phyloP scores from a whole-genome alignment of 768 basidiomycete genomes.

The Tricholoma matsutake region DNA sequence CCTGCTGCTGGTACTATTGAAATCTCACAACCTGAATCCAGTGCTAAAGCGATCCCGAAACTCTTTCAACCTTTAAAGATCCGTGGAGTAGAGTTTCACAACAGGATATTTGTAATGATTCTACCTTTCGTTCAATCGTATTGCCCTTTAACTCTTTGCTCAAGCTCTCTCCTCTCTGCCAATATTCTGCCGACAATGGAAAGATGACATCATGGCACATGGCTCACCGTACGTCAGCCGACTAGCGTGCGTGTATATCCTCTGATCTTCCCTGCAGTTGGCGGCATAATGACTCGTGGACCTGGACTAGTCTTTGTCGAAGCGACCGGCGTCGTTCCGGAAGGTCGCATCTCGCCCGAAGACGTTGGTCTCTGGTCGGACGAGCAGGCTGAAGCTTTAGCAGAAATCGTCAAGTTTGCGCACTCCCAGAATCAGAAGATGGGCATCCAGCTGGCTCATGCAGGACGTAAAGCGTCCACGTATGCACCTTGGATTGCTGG shows the following conservation, averaged over 20 bases:
- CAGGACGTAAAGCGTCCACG: slow-evolving; percentile 71
- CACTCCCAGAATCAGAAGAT: slow-evolving; percentile 68
- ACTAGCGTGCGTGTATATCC: slow-evolving; percentile 18
- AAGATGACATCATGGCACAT: slow-evolving; percentile 52
- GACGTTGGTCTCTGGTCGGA: slow-evolving; percentile 67
- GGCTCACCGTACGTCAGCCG: slow-evolving; percentile 52
- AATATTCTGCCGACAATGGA: slow-evolving; percentile 58
- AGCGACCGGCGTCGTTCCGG: slow-evolving; percentile 58
- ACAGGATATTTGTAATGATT: slow-evolving; percentile 48
- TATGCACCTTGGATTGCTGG: slow-evolving; percentile 56
- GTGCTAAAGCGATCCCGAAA: slow-evolving; percentile 29
- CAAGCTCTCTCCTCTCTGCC: slow-evolving; percentile 55
- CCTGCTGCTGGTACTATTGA: slow-evolving; percentile 43
- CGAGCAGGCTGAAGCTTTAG: slow-evolving; percentile 43
- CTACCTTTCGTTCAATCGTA: neutral
- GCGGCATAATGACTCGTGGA: slow-evolving; percentile 48
- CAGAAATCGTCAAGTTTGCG: slow-evolving; percentile 64
- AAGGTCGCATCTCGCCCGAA: slow-evolving; percentile 65
- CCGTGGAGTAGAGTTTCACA: slow-evolving; percentile 49
- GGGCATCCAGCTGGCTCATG: slow-evolving; percentile 73
- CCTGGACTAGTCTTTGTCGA: slow-evolving; percentile 63
- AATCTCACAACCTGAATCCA: slow-evolving; percentile 30
- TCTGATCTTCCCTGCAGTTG: slow-evolving; percentile 33
- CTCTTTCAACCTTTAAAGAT: slow-evolving; percentile 57
- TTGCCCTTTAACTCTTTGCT: neutral